Evolutionary conservation across 352 stramenopile species (phyloP).

Genomic region (Pythium folliculosum): DNA sequence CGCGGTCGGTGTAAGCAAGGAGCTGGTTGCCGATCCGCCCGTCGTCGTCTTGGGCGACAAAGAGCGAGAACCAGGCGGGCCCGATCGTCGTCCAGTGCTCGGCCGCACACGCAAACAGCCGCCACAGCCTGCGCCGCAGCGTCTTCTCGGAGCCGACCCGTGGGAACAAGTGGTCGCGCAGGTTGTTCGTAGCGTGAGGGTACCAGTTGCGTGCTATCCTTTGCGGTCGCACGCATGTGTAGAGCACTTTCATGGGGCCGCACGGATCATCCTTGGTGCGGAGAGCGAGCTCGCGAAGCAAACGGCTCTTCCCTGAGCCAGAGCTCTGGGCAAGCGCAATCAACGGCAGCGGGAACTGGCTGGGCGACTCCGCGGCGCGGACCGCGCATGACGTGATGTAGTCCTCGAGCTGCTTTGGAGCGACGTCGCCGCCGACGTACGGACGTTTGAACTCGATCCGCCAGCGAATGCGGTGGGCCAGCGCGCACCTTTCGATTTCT

Average conservation of each 20-base stretch:
- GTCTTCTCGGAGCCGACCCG: background rate
- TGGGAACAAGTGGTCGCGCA: conserved; percentile 1
- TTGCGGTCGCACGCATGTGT: background rate
- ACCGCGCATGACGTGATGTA: background rate
- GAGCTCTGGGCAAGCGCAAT: background rate
- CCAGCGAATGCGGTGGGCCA: background rate
- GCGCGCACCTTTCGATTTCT: no score
- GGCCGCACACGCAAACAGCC: background rate
- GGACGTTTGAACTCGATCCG: background rate
- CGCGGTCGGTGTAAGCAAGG: no score
- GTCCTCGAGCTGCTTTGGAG: background rate
- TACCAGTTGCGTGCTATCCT: background rate
- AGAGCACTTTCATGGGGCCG: background rate
- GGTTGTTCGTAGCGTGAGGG: background rate
- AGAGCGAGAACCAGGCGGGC: background rate
- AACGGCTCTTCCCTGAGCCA: background rate
- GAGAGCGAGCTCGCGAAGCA: background rate
- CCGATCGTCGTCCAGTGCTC: background rate
- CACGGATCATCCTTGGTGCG: background rate
- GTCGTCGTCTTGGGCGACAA: background rate
- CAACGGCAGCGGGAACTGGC: background rate
- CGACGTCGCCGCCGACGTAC: background rate
- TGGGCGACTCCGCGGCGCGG: no score
- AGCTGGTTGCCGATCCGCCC: background rate
- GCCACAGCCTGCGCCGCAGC: background rate